Base-by-base conservation (phyloP, 257 asterid genomes). In the Oldenlandia corymbosa region DNA sequence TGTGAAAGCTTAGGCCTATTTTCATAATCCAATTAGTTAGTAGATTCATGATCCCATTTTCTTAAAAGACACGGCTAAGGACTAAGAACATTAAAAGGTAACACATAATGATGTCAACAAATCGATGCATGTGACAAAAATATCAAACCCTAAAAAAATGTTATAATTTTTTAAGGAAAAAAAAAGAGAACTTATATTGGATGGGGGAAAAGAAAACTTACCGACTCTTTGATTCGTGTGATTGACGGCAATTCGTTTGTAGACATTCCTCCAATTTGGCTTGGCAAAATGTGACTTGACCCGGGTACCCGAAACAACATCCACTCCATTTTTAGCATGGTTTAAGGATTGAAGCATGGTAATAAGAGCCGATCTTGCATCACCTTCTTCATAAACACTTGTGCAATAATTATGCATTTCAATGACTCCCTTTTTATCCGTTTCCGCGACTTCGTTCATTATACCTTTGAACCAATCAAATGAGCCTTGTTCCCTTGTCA, bases 331-430 rank as follows among this genome's bases (percentile, higher is more conserved):
- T 42, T 87, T 87, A 39, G 96, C 97, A 68, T 85, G 96, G 66
- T 84, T 80, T 14, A 87, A 86, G 0, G 95, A 79, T 48, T 90
- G 97, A 79, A 87, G 85, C 97, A 90, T 90, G 1, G 95, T 77
- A 30, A 90, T 90, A 1, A 87, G 86, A 41, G 96, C 97, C 12
- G 92, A 90, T 5, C 97, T 81, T 8, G 94, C 95, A 75, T 90
- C 97, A 24, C 94, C 94, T 70, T 90, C 95, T 56, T 87, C 95
- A 42, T 87, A 85, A 18, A 90, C 94, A 78, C 97, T 87, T 0
- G 97, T 87, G 71, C 97, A 90, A 55, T 90, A 90, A 60, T 90
- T 90, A 67, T 90, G 94, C 97, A 90, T 87, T 64, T 90, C 97
- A 13, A 90, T 90, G 2, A 90, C 90, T 16, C 82, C 83, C 28